Conservation (phyloP, 2,329 filamentous ascomycete genomes). For the Lasiodiplodia gonubiensis region DNA sequence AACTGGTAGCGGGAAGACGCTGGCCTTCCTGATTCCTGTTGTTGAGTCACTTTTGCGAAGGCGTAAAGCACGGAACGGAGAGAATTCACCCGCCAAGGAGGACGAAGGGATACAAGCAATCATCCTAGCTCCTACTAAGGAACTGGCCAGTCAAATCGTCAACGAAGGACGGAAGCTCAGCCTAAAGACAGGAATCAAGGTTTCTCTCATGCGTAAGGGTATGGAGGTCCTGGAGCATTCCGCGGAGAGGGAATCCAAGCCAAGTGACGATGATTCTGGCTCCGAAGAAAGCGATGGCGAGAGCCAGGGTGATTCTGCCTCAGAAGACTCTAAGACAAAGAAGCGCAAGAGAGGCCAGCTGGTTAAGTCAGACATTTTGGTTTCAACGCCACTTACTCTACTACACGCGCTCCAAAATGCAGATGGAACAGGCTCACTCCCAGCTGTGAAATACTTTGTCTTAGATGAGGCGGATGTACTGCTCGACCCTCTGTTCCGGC, state of each 20-base stretch:
- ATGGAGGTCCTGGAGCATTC: slow-evolving; percentile 63
- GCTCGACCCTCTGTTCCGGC: slow-evolving; percentile 85
- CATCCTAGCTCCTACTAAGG: slow-evolving; percentile 57
- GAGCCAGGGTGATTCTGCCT: slow-evolving; percentile 43
- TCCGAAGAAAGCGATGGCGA: slow-evolving; percentile 43
- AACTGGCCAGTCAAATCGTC: slow-evolving; percentile 57
- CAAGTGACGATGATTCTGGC: slow-evolving; percentile 38
- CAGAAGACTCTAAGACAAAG: slow-evolving; percentile 42
- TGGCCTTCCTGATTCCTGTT: slow-evolving; percentile 88
- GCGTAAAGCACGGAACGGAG: slow-evolving; percentile 32
- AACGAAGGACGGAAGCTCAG: slow-evolving; percentile 83
- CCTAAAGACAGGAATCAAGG: slow-evolving; percentile 75
- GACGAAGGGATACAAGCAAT: slow-evolving; percentile 42
- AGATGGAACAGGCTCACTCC: slow-evolving; percentile 59
- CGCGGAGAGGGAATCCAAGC: slow-evolving; percentile 49
- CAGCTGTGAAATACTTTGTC: slow-evolving; percentile 74
- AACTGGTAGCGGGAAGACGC: slow-evolving; percentile 94
- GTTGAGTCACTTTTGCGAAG: slow-evolving; percentile 70
- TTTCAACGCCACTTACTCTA: slow-evolving; percentile 79
- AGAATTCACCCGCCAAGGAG: not conserved
- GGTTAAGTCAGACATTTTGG: slow-evolving; percentile 78
- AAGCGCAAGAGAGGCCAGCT: slow-evolving; percentile 51
- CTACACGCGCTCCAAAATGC: slow-evolving; percentile 70
- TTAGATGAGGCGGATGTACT: slow-evolving; percentile 96
- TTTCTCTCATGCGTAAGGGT: slow-evolving; percentile 83